A percentile compares a stretch with the other conserved stretches of the same genome.
Conservation (phyloP, 2,329 filamentous ascomycete species). For the Ceratocystis colombiana region DNA sequence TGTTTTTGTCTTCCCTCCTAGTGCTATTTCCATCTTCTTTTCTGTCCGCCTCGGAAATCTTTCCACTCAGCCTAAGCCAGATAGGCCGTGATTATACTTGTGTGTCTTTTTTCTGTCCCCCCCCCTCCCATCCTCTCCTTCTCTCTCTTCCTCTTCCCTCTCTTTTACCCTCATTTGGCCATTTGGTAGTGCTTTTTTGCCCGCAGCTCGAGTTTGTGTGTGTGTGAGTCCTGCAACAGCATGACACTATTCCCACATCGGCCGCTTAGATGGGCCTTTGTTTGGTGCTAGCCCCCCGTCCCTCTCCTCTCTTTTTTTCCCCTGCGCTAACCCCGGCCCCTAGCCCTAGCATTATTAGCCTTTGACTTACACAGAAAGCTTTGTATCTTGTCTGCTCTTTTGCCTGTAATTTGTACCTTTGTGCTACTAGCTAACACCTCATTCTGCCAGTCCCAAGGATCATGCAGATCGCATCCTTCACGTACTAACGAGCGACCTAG, state of each 20-base stretch:
- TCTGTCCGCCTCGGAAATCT: too few relatives aligned
- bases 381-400: neutral
- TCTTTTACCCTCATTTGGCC: neutral
- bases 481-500: neutral
- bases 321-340: neutral
- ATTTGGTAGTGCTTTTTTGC: neutral
- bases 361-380: neutral
- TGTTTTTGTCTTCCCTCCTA: too few relatives aligned
- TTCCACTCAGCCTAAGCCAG: too few relatives aligned
- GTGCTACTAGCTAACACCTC: neutral
- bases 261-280: neutral
- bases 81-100: neutral
- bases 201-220: neutral
- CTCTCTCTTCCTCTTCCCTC: neutral
- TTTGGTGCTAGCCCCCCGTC: neutral
- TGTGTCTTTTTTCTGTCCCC: neutral
- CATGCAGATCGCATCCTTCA: conserved; percentile 1
- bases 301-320: neutral
- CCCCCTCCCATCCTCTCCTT: neutral
- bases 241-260: neutral
- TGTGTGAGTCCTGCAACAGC: conserved; percentile 4
- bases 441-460: neutral
- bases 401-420: neutral
- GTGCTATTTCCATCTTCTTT: too few relatives aligned
- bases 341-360: neutral